Base-by-base conservation (phyloP, 75 land plant genomes). In the Azolla pinnata region DNA sequence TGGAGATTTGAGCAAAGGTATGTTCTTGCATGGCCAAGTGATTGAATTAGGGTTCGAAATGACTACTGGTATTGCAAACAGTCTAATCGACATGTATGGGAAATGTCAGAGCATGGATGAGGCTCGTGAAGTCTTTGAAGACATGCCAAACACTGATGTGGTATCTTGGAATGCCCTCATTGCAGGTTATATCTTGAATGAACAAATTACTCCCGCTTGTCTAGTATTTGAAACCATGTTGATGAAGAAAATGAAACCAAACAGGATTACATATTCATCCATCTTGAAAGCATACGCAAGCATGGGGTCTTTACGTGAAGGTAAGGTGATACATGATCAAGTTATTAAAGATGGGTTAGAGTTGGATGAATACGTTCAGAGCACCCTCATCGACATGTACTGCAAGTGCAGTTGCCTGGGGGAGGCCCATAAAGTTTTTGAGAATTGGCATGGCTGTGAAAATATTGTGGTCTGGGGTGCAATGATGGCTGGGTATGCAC, bases 401-500 rank as follows among this genome's bases (percentile, higher is more conserved):
- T 67, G 68, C 7, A 86, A 77, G 50, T 86, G 83, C 44, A 62
- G 71, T 60, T 62, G 65, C 9, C 35, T 86, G 35, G 42, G 14
- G 58, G 76, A 80, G 35, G 86, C 90, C 21, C 66, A 59, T 52
- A 59, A 31, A 21, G 61, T 61, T 28, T 83, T 86, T 55, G 73
- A 77, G 48, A 29, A 21, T 46, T 49, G 71, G 59, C 60, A 33
- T 44, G 61, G 57, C 44, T 71, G 46, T 18, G 56, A 55, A 33
- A 75, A 67, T 64, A 66, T 77, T 38, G 45, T 86, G 29, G 74
- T 79, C 10, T 83, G 73, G 70, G 80, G 75, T 78, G 76, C 83
- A 2, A 83, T 86, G 90, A 74, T 86, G 60, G 80, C 79, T 58
- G 86, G 83, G 34, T 80, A 80, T 68, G 71, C 83, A 30, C 72